Percentiles rank a stretch among this genome's conserved stretches.
Conservation (phyloP, 1,284 basidiomycete species). For the Cryptococcus hybrid region DNA sequence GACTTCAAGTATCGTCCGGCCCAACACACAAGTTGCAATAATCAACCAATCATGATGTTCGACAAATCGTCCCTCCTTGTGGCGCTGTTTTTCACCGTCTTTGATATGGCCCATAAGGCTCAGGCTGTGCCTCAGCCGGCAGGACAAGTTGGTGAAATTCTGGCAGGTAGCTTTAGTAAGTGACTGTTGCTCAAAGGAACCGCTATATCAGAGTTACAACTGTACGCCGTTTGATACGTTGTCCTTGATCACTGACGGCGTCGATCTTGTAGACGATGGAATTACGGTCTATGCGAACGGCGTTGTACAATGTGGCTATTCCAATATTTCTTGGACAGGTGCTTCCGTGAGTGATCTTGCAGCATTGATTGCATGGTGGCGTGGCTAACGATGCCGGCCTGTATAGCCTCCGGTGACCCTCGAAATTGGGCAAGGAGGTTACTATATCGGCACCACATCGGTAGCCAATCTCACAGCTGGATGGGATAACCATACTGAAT, state of each 20-base stretch:
- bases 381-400: background rate
- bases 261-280: conserved; percentile 25
- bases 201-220: background rate
- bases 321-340: conserved; percentile 42
- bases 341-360: conserved; percentile 26
- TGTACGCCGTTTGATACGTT: too few relatives aligned
- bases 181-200: background rate
- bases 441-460: conserved; percentile 35
- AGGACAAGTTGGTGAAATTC: background rate
- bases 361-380: background rate
- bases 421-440: conserved; percentile 39
- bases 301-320: conserved; percentile 39
- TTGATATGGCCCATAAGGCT: background rate
- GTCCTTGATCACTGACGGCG: background rate
- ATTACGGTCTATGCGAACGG: conserved; percentile 34
- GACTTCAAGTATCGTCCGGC: background rate
- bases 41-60: background rate
- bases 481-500: conserved; percentile 20
- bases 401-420: conserved; percentile 33
- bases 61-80: background rate
- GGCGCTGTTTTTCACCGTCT: background rate
- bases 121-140: background rate
- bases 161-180: background rate
- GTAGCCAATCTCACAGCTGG: conserved; percentile 22
- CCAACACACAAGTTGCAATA: background rate